Base-by-base conservation (phyloP, 352 stramenopile species). In the Pythium vanterpoolii region DNA sequence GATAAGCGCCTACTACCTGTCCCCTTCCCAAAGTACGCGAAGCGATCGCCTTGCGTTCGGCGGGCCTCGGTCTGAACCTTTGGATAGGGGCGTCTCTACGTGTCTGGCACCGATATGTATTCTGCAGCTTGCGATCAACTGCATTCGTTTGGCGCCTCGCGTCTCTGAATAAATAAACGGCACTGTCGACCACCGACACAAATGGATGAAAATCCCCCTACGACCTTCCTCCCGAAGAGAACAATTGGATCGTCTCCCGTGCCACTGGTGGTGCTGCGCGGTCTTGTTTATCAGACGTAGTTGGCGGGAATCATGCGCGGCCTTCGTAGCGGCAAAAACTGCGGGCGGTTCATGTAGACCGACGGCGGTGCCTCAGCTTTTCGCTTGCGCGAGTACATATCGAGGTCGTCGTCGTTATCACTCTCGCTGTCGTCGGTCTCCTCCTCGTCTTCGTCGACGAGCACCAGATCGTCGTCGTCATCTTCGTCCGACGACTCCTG, bases 241-340 rank as follows among this genome's bases (percentile, higher is more conserved):
- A 36, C 24, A 23, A 16, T 11, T 50, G 44, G 24, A 36, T 31
- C 5, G 26, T 40, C 27, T 27, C 28, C 36, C 27, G 6, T 42
- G 18, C 7, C n/a, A 9, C 18, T 46, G 21, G n/a, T 4, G 6
- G 21, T 43, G 23, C 23, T 10, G 16, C 19, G 34, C 18, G 16
- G 47, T 56, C 34, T 34, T 58, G 56, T 56, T 49, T 23, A 38
- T 58, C 58, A 71, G 47, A 66, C 57, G 63, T 88, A 88, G 65
- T 88, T 85, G 62, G 73, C 62, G 34, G 78, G 78, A 62, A 88
- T 88, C 73, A 88, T 88, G 38, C 78, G 73, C 27, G 78, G 78
- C 52, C 76, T 65, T 44, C 76, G 69, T 44, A 81, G 65, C 67
- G 75, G 78, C 34, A 70, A 55, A 26, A 74, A 72, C 47, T 77